Conservation (phyloP, 768 basidiomycete genomes). For the Antrodiella citrinella region DNA sequence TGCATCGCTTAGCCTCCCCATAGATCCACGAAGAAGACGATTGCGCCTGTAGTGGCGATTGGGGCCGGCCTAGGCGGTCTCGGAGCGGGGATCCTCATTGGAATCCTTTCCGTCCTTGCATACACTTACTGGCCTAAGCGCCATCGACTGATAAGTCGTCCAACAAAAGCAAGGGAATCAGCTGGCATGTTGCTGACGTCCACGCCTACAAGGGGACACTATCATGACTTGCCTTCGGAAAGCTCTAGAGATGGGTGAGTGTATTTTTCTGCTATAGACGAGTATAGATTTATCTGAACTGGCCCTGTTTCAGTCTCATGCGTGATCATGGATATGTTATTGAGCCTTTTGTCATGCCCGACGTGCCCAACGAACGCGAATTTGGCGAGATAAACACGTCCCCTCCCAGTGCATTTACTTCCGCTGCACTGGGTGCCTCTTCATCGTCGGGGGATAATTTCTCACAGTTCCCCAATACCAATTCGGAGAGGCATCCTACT, state of each 20-base stretch:
- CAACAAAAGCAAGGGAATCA: slow-evolving; percentile 1
- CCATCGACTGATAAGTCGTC: background rate
- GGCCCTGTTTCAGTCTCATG: background rate
- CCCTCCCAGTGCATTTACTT: background rate
- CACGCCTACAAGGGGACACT: background rate
- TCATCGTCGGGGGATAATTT: background rate
- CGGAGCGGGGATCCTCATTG: slow-evolving; percentile 14
- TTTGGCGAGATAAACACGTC: background rate
- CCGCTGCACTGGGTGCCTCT: background rate
- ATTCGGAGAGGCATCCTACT: background rate
- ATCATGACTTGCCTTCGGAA: background rate
- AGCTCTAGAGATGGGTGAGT: background rate
- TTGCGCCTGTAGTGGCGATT: slow-evolving; percentile 15
- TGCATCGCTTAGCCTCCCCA: background rate
- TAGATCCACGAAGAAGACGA: background rate
- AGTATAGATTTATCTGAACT: background rate
- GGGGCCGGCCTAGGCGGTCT: slow-evolving; percentile 20
- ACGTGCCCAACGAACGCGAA: slow-evolving; percentile 26
- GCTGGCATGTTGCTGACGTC: background rate
- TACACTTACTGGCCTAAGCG: background rate
- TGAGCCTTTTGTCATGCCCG: slow-evolving; percentile 36
- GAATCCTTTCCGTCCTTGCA: slow-evolving; percentile 7
- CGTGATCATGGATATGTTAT: slow-evolving; percentile 26
- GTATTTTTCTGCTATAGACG: background rate
- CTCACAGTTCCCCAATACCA: background rate